phyloP scores from a whole-genome alignment of 192 early-diverging fungal genomes.

The Gaertneriomyces sp. region DNA sequence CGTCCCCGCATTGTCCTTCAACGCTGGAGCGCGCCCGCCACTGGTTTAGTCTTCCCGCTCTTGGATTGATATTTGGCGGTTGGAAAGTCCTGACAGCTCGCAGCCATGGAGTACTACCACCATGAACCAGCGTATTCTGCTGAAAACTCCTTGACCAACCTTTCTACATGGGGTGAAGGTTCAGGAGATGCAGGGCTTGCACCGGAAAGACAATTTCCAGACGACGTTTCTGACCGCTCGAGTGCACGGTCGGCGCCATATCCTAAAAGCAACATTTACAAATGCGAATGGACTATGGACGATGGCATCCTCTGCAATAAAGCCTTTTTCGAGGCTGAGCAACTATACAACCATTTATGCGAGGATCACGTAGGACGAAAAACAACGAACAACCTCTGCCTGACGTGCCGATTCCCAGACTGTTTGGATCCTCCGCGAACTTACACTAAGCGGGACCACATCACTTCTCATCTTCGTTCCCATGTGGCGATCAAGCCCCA shows the following conservation, averaged over 20 bases:
- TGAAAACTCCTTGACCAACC: too few relatives aligned
- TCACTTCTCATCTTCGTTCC: constrained; percentile 68
- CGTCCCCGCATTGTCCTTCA: too few relatives aligned
- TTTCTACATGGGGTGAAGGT: too few relatives aligned
- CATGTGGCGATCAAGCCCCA: neutral
- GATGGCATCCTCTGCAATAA: constrained; percentile 13
- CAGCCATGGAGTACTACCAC: too few relatives aligned
- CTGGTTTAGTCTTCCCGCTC: too few relatives aligned
- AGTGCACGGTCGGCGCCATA: constrained; percentile 20
- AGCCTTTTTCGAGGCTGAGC: constrained; percentile 51
- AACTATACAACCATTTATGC: constrained; percentile 81
- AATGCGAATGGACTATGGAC: constrained; percentile 17
- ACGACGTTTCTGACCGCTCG: constrained; percentile 15
- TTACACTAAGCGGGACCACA: constrained; percentile 80
- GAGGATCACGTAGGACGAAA: constrained; percentile 90
- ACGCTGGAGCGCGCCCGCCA: too few relatives aligned
- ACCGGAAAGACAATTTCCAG: neutral
- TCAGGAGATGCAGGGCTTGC: too few relatives aligned
- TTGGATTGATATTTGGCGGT: too few relatives aligned
- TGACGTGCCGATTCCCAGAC: constrained; percentile 76
- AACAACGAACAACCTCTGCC: constrained; percentile 80
- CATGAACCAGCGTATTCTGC: too few relatives aligned
- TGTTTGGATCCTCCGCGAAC: constrained; percentile 58
- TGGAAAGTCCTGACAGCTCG: too few relatives aligned
- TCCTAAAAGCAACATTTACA: constrained; percentile 1